Evolutionary conservation across 2,329 filamentous ascomycete species (phyloP).

Genomic region (Celoporthe dispersa): DNA sequence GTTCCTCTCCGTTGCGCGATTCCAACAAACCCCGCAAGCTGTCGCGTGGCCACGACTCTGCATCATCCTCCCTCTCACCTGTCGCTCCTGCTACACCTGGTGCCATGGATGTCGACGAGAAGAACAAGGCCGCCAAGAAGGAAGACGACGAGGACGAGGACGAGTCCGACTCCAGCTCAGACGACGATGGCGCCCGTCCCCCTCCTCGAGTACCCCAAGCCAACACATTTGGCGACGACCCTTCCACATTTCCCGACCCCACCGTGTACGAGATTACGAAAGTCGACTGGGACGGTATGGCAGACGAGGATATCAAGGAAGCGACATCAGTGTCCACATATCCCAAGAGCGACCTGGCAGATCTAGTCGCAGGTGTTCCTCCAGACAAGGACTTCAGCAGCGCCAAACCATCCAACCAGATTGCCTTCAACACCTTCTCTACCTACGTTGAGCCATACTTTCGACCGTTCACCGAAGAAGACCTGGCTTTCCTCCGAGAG

Average conservation of each 20-base stretch:
- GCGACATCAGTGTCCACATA: constrained; percentile 89
- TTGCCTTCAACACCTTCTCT: constrained; percentile 91
- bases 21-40: constrained; percentile 54
- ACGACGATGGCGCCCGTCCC: constrained; percentile 65
- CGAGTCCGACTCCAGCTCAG: constrained; percentile 55
- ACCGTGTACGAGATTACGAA: constrained; percentile 92
- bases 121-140: constrained; percentile 40
- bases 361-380: constrained; percentile 85
- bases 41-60: constrained; percentile 57
- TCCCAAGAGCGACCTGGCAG: constrained; percentile 77
- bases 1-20: constrained; percentile 58
- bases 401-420: constrained; percentile 91
- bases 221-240: constrained; percentile 91
- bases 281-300: constrained; percentile 70
- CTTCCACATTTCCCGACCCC: constrained; percentile 86
- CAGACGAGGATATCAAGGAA: constrained; percentile 80
- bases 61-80: constrained; percentile 64
- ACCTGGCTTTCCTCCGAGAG: constrained; percentile 90
- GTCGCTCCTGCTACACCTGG: constrained; percentile 55
- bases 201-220: constrained; percentile 71
- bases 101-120: constrained; percentile 61
- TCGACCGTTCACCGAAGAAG: constrained; percentile 86
- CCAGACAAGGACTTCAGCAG: constrained; percentile 96
- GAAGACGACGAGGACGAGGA: constrained; percentile 47
- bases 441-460: constrained; percentile 92